Evolutionary conservation across 345 rosid species (phyloP), one percentile per base, ranked within the genome.

Genomic region (Acer campestre): DNA sequence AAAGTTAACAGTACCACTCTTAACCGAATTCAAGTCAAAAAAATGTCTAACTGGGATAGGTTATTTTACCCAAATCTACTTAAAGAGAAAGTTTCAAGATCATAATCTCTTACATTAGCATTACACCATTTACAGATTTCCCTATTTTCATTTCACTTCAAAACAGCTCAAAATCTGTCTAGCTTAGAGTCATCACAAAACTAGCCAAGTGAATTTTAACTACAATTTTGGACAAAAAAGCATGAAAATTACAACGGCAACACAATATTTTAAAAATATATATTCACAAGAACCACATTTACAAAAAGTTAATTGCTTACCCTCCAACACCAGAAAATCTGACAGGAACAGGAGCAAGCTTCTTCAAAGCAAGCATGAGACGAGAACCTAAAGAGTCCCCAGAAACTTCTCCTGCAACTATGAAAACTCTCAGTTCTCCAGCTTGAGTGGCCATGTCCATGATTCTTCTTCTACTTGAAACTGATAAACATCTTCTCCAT

Each of bases 291-390:
- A 56, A 22, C 38, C 38, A 35, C 38, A 4, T 35, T 31, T 3
- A 55, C 10, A n/a, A 64, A 49, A 48, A 44, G 11, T 46, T 46
- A 68, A 46, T 12, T 12, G 75, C 78, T 82, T 89, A 95, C 99
- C 99, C 98, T 83, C 99, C 99, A 69, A 93, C 89, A 71, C 99
- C 98, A 42, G 95, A 81, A 85, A 93, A 92, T 31, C 93, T 88
- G 29, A 96, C 68, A 3, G 97, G 92, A 13, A 85, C 68, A 79
- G 92, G 94, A 61, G 90, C 91, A 61, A 96, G 89, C 12, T 83
- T 82, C 79, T 88, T 91, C 74, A 93, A 83, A 12, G 97, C 90
- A 13, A 85, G 55, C 97, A 93, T 96, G 71, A 96, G 97, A 78
- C 97, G 97, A 78, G 94, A 90, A 51, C 82, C 97, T 31, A 96